Conservation (phyloP, 148 eudicot species). For the Rhododendron simsii region DNA sequence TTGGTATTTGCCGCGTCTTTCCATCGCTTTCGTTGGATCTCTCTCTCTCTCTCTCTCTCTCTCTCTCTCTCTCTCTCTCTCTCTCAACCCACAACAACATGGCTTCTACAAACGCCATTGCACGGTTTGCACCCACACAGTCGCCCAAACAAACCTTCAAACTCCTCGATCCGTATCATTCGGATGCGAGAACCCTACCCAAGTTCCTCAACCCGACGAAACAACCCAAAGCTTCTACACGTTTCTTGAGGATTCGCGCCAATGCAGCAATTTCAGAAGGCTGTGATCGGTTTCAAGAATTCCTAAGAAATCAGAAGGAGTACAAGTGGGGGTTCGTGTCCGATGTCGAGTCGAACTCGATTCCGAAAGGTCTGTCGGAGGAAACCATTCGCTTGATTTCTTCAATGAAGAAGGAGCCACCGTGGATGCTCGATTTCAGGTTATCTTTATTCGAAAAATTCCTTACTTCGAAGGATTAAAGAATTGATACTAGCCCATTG, state of each 20-base stretch:
- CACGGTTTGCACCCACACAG: background rate
- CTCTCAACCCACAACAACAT: too few species aligned
- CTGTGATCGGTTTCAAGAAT: background rate
- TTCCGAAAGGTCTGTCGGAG: constrained; percentile 18
- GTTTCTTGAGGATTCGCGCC: background rate
- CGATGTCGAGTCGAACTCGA: too few species aligned
- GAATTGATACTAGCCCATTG: too few species aligned
- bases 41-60: background rate
- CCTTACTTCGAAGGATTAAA: too few species aligned
- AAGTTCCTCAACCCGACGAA: background rate
- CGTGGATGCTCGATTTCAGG: constrained; percentile 88
- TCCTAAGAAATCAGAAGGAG: constrained; percentile 13
- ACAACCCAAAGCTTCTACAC: background rate
- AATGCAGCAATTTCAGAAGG: background rate
- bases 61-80: background rate
- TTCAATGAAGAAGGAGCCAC: constrained; percentile 63
- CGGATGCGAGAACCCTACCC: background rate
- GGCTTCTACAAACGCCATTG: background rate
- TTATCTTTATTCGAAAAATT: constrained; percentile 3
- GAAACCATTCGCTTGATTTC: constrained; percentile 68
- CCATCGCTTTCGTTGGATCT: too few species aligned
- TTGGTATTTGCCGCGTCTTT: too few species aligned
- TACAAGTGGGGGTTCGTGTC: constrained; percentile 55
- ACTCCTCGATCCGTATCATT: background rate
- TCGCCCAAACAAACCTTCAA: background rate